Conservation (phyloP, 2,329 filamentous ascomycete species). For the Exophiala bonariae region DNA sequence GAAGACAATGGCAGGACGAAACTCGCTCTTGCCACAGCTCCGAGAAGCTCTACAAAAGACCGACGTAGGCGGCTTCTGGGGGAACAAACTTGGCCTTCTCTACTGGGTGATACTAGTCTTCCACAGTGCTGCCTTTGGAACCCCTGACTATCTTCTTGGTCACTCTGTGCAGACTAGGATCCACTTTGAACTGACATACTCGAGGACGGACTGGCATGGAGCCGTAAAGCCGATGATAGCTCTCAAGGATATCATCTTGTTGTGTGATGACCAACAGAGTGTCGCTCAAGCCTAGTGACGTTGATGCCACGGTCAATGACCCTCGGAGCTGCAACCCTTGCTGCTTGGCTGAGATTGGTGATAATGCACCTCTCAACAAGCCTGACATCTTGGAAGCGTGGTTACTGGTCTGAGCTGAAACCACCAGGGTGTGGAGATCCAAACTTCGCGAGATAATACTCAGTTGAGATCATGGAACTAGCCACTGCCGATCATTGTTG, state of each 20-base stretch:
- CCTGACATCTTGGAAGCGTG: too few relatives aligned
- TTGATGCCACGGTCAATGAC: too few relatives aligned
- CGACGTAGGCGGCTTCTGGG: slow-evolving; percentile 10
- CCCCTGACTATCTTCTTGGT: slow-evolving; percentile 9
- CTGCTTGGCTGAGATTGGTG: too few relatives aligned
- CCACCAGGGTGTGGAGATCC: too few relatives aligned
- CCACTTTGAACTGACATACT: slow-evolving; percentile 15
- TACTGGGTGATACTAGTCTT: slow-evolving; percentile 17
- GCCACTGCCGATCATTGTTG: too few relatives aligned
- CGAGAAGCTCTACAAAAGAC: slow-evolving; percentile 11
- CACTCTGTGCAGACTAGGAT: slow-evolving; percentile 9
- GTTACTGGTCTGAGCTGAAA: too few relatives aligned
- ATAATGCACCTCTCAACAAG: too few relatives aligned
- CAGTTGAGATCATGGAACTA: too few relatives aligned
- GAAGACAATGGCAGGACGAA: slow-evolving; percentile 2
- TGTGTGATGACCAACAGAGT: not conserved
- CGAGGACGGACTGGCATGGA: slow-evolving; percentile 16
- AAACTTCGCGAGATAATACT: too few relatives aligned
- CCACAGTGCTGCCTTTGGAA: slow-evolving; percentile 14
- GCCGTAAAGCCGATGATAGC: slow-evolving; percentile 14
- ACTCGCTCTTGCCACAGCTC: slow-evolving; percentile 1
- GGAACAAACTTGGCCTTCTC: slow-evolving; percentile 13
- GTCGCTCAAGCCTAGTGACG: too few relatives aligned
- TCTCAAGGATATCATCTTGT: slow-evolving; percentile 8
- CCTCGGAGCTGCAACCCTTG: too few relatives aligned